A percentile compares a stretch with the other conserved stretches of the same genome.
These are phyloP conservation scores for Dinochytrium kinnereticum DNA, from an alignment of 371 early-diverging fungal genomes.

Conservation along the genomic window DNA sequence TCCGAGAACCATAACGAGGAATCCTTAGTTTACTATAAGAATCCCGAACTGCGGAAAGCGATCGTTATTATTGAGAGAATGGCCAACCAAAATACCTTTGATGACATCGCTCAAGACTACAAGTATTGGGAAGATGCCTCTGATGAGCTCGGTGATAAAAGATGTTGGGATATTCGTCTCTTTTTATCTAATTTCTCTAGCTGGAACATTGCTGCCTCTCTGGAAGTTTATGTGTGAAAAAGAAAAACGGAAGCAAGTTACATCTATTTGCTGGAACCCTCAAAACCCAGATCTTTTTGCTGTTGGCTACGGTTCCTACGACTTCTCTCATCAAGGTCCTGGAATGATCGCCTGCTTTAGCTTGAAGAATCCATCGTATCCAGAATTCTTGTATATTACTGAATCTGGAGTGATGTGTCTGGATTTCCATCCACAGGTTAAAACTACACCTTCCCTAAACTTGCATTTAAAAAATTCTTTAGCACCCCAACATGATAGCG, in stretches of 20 bases:
- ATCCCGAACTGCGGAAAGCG: constrained; percentile 54
- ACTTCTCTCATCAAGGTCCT: constrained; percentile 62
- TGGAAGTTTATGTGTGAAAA: constrained; percentile 64
- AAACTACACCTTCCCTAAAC: background rate
- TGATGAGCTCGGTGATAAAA: constrained; percentile 59
- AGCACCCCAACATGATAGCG: constrained; percentile 63
- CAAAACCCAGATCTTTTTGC: constrained; percentile 58
- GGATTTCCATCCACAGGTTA: constrained; percentile 60
- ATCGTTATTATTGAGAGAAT: constrained; percentile 61
- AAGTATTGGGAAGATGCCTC: constrained; percentile 70
- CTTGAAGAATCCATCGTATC: constrained; percentile 63
- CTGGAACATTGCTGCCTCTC: constrained; percentile 58
- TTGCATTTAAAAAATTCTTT: background rate
- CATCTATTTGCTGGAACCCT: constrained; percentile 60
- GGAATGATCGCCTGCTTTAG: constrained; percentile 64
- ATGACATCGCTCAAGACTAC: constrained; percentile 66
- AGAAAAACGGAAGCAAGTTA: constrained; percentile 64
- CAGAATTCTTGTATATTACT: constrained; percentile 58
- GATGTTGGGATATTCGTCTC: constrained; percentile 32
- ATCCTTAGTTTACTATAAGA: constrained; percentile 50
- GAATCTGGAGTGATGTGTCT: constrained; percentile 62
- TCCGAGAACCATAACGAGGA: constrained; percentile 56
- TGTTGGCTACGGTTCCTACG: constrained; percentile 64
- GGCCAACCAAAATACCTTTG: constrained; percentile 69
- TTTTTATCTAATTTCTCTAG: constrained; percentile 20